Evolutionary conservation across 345 rosid genomes (phyloP), one percentile per base, ranked within the genome.

Genomic region (Nasturtium officinale): DNA sequence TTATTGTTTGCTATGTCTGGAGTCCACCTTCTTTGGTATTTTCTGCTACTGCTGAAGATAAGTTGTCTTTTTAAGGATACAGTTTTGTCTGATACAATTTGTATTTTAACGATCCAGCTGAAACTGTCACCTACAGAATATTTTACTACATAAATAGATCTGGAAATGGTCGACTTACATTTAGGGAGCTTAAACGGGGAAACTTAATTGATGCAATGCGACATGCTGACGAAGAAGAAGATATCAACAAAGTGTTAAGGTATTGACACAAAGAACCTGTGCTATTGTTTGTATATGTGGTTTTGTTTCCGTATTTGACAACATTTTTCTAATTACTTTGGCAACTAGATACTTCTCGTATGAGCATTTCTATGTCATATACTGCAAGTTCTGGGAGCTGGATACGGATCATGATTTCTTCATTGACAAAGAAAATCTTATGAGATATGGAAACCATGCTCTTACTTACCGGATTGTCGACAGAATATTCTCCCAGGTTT

Each of bases 181-280:
- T 91, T 61, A 87, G 90, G 83, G 99, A 95, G 86, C 85, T 95
- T 48, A 92, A 82, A 78, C 89, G 89, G 11, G 97, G 99, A 72
- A 87, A 95, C 77, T 76, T 95, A 71, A 81, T 92, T 66, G 94
- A 82, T 79, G 98, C 98, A 48, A 86, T 92, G 90, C 89, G 63
- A 55, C 90, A 91, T 83, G 98, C 90, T 40, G 98, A 95, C 40
- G 94, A 92, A 82, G 99, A 91, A 86, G 99, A 95, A 67, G 99
- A 95, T 78, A 95, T 95, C 75, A 95, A 95, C 87, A 95, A 95
- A 85, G 96, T 95, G 45, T 79, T 95, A 85, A 95, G 98, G 99
- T 96, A 79, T 75, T 65, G 35, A 47, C 1, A 3, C 56, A 63
- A 50, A 20, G 25, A 47, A 38, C 29, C 33, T 0, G 13, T 35